Base-by-base conservation (phyloP, 345 rosid genomes). In the Mallotus nudiflorus region DNA sequence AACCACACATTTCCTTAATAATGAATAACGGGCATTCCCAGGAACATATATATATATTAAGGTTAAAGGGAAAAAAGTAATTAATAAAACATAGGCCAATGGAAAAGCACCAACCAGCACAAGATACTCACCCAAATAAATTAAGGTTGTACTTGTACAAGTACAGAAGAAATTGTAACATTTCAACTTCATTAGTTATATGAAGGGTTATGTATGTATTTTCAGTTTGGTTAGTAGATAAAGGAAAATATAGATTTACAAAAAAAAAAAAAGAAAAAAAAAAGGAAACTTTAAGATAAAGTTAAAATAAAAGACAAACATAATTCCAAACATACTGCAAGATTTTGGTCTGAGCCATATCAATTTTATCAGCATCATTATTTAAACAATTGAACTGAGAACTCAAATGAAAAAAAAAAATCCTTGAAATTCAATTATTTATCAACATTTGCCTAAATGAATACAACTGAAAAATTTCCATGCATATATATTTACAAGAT, bases 1-100 rank as follows among this genome's bases (percentile, higher is more conserved):
- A 60, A 76, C 69, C 72, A 79, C 63, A 61, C 29, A 39, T 49
- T 13, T 37, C 12, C 39, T 42, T 56, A 9, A 10, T 16, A 20
- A 16, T 48, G 14, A 68, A n/a, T 25, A 13, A 55, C 16, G 42
- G 14, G 18, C 18, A 24, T 15, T 28, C 19, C 51, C 57, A 58
- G 8, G 58, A 50, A 20, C 27, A 27, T 18, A 53, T 12, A 20
- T 27, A 0, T n/a, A n/a, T n/a, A n/a, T n/a, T 7, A 31, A 42
- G 44, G 28, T 12, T 20, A 19, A 25, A 6, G 28, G 2, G 19
- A 52, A 20, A 45, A 33, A 55, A 5, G 3, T 13, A 51, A 11
- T 27, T 9, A 12, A 12, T 0, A 10, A 45, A 27, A 16, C 1
- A 3, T 59, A 59, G n/a, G 0, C 9, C 8, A 20, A 59, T n/a